Percentiles rank a stretch among this genome's conserved stretches.
These are phyloP conservation scores for Candida alai DNA, from an alignment of 805 yeast genomes.

Conservation along the genomic window DNA sequence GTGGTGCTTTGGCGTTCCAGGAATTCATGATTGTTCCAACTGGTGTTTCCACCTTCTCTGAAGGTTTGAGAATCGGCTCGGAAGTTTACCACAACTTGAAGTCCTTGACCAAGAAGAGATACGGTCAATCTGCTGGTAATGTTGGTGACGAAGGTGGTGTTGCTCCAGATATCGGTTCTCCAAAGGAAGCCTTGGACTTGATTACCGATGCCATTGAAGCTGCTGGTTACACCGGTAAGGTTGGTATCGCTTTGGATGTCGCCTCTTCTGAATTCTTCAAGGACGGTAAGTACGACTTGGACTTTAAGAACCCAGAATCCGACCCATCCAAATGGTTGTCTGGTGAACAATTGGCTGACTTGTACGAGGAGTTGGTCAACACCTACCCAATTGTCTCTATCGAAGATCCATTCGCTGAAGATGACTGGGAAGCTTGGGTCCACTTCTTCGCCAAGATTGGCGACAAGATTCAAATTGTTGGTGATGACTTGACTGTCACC, in stretches of 20 bases:
- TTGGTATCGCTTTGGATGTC: constrained; percentile 89
- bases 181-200: constrained; percentile 96
- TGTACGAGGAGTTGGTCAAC: constrained; percentile 74
- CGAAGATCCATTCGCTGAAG: constrained; percentile 99
- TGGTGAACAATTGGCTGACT: constrained; percentile 80
- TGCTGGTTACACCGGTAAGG: constrained; percentile 95
- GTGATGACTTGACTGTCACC: constrained; percentile 98
- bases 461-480: constrained; percentile 83
- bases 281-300: constrained; percentile 96
- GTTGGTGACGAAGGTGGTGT: constrained; percentile 99
- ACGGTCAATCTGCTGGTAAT: constrained; percentile 98
- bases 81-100: constrained; percentile 98
- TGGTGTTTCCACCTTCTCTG: constrained; percentile 85
- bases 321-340: constrained; percentile 88
- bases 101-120: constrained; percentile 85
- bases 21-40: constrained; percentile 99
- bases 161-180: constrained; percentile 94
- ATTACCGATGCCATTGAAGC: constrained; percentile 82
- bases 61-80: constrained; percentile 94
- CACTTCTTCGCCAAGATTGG: constrained; percentile 71
- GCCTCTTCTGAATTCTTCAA: constrained; percentile 98
- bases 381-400: constrained; percentile 97
- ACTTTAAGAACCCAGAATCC: constrained; percentile 95
- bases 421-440: constrained; percentile 98
- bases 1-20: constrained; percentile 98